A percentile compares a stretch with the other conserved stretches of the same genome.
Conservation (phyloP, 1,284 basidiomycete genomes). For the Schizophyllum commune region DNA sequence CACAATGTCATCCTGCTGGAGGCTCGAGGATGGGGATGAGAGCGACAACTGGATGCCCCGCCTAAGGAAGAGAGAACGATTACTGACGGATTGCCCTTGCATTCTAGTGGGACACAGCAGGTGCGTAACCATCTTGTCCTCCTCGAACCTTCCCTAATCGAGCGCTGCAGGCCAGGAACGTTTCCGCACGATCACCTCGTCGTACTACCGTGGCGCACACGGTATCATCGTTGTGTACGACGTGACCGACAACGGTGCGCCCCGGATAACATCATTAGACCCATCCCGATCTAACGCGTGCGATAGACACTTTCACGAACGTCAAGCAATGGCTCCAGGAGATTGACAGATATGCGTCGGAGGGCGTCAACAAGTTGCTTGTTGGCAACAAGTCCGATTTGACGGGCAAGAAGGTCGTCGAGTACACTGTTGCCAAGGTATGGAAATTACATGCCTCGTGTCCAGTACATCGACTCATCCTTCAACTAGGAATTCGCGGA, state of each 20-base stretch:
- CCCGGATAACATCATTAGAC: conserved; percentile 12
- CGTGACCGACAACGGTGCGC: conserved; percentile 89
- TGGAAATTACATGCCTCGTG: conserved; percentile 11
- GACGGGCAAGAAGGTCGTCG: conserved; percentile 98
- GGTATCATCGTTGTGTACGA: conserved; percentile 99
- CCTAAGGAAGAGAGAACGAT: conserved; percentile 8
- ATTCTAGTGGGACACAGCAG: conserved; percentile 91
- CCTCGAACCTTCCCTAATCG: conserved; percentile 4
- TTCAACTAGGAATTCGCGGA: conserved; percentile 82
- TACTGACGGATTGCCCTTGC: conserved; percentile 12
- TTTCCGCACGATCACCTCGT: conserved; percentile 96
- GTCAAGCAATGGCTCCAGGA: conserved; percentile 99
- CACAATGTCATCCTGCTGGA: neutral
- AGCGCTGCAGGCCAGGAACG: conserved; percentile 75
- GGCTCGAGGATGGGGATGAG: neutral
- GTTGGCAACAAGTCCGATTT: conserved; percentile 99
- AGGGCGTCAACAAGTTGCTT: conserved; percentile 99
- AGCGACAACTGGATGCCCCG: neutral
- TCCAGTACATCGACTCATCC: neutral
- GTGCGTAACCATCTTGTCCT: conserved; percentile 25
- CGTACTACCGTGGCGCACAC: conserved; percentile 95
- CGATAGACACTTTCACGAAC: conserved; percentile 88
- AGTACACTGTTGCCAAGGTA: conserved; percentile 95
- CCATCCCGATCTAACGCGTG: conserved; percentile 2
- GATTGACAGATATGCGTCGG: conserved; percentile 98